phyloP scores from a whole-genome alignment of 768 basidiomycete genomes.

The Mycena alexandri region DNA sequence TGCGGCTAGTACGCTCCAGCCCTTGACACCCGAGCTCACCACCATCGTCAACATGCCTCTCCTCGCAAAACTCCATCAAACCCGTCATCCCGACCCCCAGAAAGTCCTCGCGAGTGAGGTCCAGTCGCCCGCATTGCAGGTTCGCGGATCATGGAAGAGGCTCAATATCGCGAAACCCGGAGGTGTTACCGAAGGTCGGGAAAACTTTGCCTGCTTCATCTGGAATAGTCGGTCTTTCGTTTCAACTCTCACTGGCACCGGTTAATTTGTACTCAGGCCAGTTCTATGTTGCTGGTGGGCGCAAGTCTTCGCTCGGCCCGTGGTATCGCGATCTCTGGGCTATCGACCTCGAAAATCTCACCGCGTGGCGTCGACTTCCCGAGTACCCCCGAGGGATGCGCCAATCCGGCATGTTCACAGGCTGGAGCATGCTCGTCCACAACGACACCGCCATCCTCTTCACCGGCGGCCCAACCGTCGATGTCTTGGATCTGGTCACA shows the following conservation, averaged over 20 bases:
- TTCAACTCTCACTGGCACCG: neutral
- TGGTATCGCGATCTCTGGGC: conserved; percentile 47
- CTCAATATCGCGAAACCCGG: conserved; percentile 38
- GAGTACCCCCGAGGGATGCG: conserved; percentile 40
- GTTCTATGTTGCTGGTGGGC: conserved; percentile 48
- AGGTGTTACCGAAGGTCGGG: conserved; percentile 31
- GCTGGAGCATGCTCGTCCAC: conserved; percentile 42
- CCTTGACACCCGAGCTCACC: conserved; percentile 17
- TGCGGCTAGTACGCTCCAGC: conserved; percentile 27
- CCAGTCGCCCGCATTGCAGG: conserved; percentile 41
- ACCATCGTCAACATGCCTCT: conserved; percentile 7
- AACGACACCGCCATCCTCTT: conserved; percentile 53
- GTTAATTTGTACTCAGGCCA: conserved; percentile 36
- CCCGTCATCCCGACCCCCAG: conserved; percentile 47
- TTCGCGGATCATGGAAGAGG: conserved; percentile 54
- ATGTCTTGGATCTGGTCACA: conserved; percentile 52
- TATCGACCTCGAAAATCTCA: conserved; percentile 43
- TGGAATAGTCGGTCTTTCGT: conserved; percentile 42
- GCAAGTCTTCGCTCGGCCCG: conserved; percentile 40
- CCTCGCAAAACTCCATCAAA: conserved; percentile 24
- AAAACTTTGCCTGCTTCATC: conserved; percentile 45
- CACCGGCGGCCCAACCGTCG: conserved; percentile 46
- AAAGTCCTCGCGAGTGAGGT: conserved; percentile 32
- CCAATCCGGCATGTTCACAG: conserved; percentile 36
- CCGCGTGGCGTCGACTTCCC: conserved; percentile 44